Evolutionary conservation across 371 early-diverging fungal genomes (phyloP), one percentile per base, ranked within the genome.

Genomic region (Zychaea mexicana): DNA sequence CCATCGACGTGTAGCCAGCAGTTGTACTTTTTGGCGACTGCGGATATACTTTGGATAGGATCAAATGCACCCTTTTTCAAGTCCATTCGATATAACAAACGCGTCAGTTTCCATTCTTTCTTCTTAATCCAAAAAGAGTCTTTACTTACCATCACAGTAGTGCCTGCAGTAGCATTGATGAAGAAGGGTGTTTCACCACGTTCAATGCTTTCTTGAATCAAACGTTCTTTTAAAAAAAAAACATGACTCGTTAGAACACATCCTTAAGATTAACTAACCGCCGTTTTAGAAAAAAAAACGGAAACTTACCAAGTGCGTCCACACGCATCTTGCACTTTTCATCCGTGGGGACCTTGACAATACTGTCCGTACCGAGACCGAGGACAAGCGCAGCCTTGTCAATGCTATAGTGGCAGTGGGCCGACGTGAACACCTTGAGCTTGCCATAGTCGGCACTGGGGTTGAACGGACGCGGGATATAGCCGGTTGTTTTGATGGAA

Each of bases 1-100:
- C 88, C 96, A 67, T 95, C 96, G 4, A 93, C 83, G 61, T 95
- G 95, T 31, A 93, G 70, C 95, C 96, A 95, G 62, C 92, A 83
- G 28, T 81, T 79, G 67, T 85, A 87, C 38, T 82, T 82, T 63
- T 79, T 80, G 8, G 91, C 85, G 33, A 92, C 75, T 13, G 45
- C 67, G 0, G 84, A 83, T 39, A 92, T 88, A 3, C 70, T 78
- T 1, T 70, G 71, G 27, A 94, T 78, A 4, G 92, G 91, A 65
- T 95, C 96, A 75, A 92, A 94, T 0, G 94, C 86, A 7, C 94
- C 92, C 79, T 82, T 61, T 56, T 52, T 47, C n/a, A n/a, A n/a
- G n/a, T n/a, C n/a, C n/a, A n/a, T 22, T 38, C 55, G 19, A n/a
- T 6, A 30, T 22, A 46, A 8, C 36, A n/a, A n/a, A n/a, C n/a